phyloP scores from a whole-genome alignment of 441 rosid species.

The Viola pubescens region DNA sequence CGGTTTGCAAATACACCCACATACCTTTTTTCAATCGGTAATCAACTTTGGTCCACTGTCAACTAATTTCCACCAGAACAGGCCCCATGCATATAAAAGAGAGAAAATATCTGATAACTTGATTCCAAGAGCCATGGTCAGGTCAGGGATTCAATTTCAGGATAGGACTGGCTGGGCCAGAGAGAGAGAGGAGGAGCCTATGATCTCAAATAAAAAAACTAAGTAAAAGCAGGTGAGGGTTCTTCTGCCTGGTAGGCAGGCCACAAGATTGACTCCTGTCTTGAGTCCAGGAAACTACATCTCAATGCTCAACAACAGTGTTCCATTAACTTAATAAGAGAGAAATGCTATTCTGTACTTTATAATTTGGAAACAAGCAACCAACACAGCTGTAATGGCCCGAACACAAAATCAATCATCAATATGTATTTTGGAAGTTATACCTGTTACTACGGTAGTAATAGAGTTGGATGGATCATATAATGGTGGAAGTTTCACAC shows the following conservation, averaged over 20 bases:
- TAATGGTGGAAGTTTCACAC: neutral
- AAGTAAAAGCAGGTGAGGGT: conserved; percentile 10
- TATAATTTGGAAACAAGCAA: neutral
- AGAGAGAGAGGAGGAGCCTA: neutral
- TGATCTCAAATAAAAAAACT: neutral
- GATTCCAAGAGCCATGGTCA: neutral
- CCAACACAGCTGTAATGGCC: neutral
- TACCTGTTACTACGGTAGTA: neutral
- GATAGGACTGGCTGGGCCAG: conserved; percentile 9
- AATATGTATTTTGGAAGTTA: conserved; percentile 20
- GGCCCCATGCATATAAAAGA: neutral
- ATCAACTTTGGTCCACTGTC: neutral
- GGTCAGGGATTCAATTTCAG: too few species aligned
- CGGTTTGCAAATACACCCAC: neutral
- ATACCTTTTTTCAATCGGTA: neutral
- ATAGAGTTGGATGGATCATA: neutral
- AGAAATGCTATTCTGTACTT: neutral
- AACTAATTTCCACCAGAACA: neutral
- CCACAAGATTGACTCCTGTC: conserved; percentile 32
- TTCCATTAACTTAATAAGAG: neutral
- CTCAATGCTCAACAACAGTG: neutral
- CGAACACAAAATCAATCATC: conserved; percentile 12
- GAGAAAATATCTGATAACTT: neutral
- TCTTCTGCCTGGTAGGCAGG: conserved; percentile 25
- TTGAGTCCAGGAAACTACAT: conserved; percentile 22